Evolutionary conservation across 1,284 basidiomycete genomes (phyloP), one percentile per base, ranked within the genome.

Genomic region (Mycosarcoma maydis): DNA sequence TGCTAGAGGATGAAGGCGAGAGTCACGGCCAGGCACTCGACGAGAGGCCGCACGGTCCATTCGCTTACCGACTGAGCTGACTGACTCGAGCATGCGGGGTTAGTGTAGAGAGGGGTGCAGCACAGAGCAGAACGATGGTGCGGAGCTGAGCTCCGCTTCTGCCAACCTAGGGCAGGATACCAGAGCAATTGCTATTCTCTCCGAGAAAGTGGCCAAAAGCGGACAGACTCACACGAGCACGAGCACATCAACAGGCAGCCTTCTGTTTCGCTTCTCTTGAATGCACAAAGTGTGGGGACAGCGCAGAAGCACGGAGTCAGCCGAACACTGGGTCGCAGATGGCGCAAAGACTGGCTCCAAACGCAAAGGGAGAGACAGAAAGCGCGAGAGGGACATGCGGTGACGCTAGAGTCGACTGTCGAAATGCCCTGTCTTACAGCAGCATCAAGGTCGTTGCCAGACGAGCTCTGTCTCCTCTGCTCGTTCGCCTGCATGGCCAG

Each of bases 291-390:
- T 37, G 36, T 20, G 36, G 36, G 36, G 36, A 37, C 36, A 37
- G 36, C 36, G 19, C 27, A 29, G 27, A 29, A 29, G 27, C 7
- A 13, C 7, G 27, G 13, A 29, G 13, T 7, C 7, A 42, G 20
- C 27, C n/a, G n/a, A 19, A 38, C 34, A 10, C 19, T 24, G 39
- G 32, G 16, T 42, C 33, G 29, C 33, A 48, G 23, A 52, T 48
- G n/a, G n/a, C n/a, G n/a, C n/a, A n/a, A n/a, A n/a, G 60, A 56
- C 27, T 13, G 13, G 27, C 27, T 29, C 13, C 7, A 13, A 29
- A 13, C 27, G 27, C 7, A 6, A 7, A 13, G 13, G 27, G 27
- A 13, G 7, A 13, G 27, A 6, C 6, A 29, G 7, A 29, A 29
- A 29, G 27, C 6, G 27, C 6, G 27, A 29, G 27, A 29, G 27